Base-by-base conservation (phyloP, 202 grass and related monocot genomes). In the Bolboschoenoplectus hybrid region DNA sequence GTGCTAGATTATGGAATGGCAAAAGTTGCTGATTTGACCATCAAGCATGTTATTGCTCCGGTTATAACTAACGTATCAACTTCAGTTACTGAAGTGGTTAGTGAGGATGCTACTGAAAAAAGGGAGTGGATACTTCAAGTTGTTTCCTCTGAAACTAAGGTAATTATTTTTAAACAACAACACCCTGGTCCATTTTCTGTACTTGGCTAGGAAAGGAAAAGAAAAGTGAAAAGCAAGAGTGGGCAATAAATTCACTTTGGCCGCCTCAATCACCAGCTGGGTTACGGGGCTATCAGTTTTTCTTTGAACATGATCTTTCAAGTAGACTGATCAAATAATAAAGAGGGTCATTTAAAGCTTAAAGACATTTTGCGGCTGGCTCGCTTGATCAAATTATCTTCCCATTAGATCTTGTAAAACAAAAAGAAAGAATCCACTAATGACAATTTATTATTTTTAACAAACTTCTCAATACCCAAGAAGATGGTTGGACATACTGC, bases 1-100 rank as follows among this genome's bases (percentile, higher is more conserved):
- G 89, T 86, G 36, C 61, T 98, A 81, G 93, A 90, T 32, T 96
- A 98, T 96, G 96, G 96, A 68, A 89, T 98, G 86, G 89, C 89
- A 88, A 96, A 91, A 84, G 71, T 94, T 57, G 90, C 91, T 87
- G 91, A 98, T 77, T 82, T 85, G 73, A 88, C 91, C 80, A 88
- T 92, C 74, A 98, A 98, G 87, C 82, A 94, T 87, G 66, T 92
- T 39, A 70, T 98, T 32, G 60, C 92, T 89, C 91, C 89, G 85
- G 86, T 88, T 75, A 94, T 94, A 67, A 90, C 88, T 82, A 91
- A 83, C 45, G 85, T 64, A 46, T 88, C 90, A 0, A 85, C 87
- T 34, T 82, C 70, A 81, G 68, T 93, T 91, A 88, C 87, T 85
- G 88, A 97, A 88, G 74, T 86, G 9, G 75, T 91, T 73, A 71